These are phyloP conservation scores for Gossypium herbaceum DNA, from an alignment of 345 rosid species.

Conservation along the genomic window DNA sequence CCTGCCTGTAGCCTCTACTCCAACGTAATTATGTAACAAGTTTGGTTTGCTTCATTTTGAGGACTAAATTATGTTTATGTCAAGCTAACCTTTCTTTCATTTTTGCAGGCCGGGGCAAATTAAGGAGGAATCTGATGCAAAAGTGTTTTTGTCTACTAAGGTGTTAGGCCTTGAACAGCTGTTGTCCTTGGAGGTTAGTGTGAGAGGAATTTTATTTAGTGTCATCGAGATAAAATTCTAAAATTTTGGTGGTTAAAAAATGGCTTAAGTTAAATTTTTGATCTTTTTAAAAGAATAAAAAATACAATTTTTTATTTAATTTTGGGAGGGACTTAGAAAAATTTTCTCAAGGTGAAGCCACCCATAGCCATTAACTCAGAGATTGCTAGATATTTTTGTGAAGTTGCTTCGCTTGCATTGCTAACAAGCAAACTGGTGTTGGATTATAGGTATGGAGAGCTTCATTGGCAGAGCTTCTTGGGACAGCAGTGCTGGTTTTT, in stretches of 20 bases:
- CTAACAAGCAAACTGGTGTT: not conserved
- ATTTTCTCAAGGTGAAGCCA: not conserved
- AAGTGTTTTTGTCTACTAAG: not conserved
- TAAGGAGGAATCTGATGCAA: not conserved
- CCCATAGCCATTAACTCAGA: no score
- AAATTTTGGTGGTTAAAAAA: no score
- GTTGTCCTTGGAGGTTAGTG: conserved; percentile 12
- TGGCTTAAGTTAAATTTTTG: no score
- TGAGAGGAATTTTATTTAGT: not conserved
- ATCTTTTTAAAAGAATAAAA: no score
- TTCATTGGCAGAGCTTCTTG: conserved; percentile 42
- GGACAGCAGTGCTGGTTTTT: conserved; percentile 41
- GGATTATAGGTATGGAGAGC: conserved; percentile 53
- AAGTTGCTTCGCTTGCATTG: not conserved
- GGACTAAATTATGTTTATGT: not conserved
- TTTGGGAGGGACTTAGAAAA: no score
- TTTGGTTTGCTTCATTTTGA: not conserved
- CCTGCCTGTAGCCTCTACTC: conserved; percentile 12
- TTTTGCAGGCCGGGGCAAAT: conserved; percentile 7
- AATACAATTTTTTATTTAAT: no score
- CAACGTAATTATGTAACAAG: conserved; percentile 1
- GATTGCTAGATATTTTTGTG: not conserved
- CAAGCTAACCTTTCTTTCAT: not conserved
- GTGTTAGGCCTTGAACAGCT: conserved; percentile 14
- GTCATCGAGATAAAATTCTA: no score